These are phyloP conservation scores for Draba incana DNA, from an alignment of 345 rosid genomes.

Conservation along the genomic window DNA sequence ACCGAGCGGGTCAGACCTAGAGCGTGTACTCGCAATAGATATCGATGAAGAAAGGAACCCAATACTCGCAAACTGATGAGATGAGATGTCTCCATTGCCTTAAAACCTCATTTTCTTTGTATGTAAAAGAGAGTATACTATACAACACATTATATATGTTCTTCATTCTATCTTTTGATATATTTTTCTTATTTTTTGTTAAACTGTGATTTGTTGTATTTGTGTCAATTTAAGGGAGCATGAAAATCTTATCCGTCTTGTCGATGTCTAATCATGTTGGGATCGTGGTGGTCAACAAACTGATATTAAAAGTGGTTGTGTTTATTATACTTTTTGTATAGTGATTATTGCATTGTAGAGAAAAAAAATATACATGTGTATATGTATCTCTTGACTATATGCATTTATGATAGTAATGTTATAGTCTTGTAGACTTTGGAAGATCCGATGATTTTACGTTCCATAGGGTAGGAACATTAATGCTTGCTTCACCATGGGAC, in stretches of 20 bases:
- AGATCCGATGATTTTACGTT: slow-evolving; percentile 29
- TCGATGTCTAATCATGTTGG: slow-evolving; percentile 29
- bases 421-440: background rate
- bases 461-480: too few species aligned
- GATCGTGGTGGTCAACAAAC: too few species aligned
- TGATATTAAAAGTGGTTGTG: slow-evolving; percentile 1
- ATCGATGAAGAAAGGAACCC: slow-evolving; percentile 92
- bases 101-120: background rate
- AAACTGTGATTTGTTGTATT: slow-evolving; percentile 9
- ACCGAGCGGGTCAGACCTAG: slow-evolving; percentile 79
- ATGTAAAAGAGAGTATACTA: slow-evolving; percentile 19
- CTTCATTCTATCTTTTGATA: slow-evolving; percentile 6
- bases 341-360: background rate
- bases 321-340: background rate
- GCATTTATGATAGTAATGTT: slow-evolving; percentile 13
- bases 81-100: slow-evolving; percentile 14
- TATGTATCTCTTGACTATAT: background rate
- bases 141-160: background rate
- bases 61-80: slow-evolving; percentile 42
- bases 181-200: background rate
- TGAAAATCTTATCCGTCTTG: slow-evolving; percentile 26
- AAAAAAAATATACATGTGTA: slow-evolving; percentile 1
- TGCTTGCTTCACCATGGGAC: too few species aligned
- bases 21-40: slow-evolving; percentile 62
- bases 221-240: slow-evolving; percentile 17